Evolutionary conservation across 1,284 basidiomycete genomes (phyloP), one percentile per base, ranked within the genome.

Genomic region (Boletus subluridellus): DNA sequence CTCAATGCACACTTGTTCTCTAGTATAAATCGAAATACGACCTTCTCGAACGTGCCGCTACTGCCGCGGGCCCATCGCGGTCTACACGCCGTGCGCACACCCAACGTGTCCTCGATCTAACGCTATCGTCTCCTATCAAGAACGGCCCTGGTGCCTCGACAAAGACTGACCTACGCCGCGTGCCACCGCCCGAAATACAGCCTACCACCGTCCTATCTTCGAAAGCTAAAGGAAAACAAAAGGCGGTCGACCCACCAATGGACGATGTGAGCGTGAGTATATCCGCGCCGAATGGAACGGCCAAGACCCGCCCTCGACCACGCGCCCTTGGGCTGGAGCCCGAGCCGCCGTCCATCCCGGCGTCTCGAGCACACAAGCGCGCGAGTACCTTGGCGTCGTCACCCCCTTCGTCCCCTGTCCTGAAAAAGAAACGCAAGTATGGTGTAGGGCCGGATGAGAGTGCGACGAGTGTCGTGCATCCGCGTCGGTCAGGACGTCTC

Each of bases 11-110:
- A 3, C 37, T 17, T 45, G 28, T 52, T 24, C 30, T 17, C 5
- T 49, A 92, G 86, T 90, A 82, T 66, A 87, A 90, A 72, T 66
- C 80, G 2, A 74, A 77, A 39, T 62, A 82, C 63, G 88, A 90
- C 69, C 79, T 92, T 28, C 71, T 87, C 47, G 78, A 82, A 51
- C 77, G 79, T 60, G 73, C 78, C 3, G 69, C 76, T 7, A 63
- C 78, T 1, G 46, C 62, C 14, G 73, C 80, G 24, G 79, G 80
- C 4, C 78, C 83, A 11, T 80, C 85, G 15, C 79, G 88, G 35
- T 77, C 81, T 39, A 92, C 90, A 17, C 81, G 90, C 26, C 79
- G 84, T 30, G 80, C 83, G 6, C 82, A 81, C 42, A 81, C 76
- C 15, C 82, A 85, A 63, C 81, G 79, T 45, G 75, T 80, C 41